Evolutionary conservation across 2,329 filamentous ascomycete genomes (phyloP), one percentile per base, ranked within the genome.

Genomic region (Arthrobotrys iridis): DNA sequence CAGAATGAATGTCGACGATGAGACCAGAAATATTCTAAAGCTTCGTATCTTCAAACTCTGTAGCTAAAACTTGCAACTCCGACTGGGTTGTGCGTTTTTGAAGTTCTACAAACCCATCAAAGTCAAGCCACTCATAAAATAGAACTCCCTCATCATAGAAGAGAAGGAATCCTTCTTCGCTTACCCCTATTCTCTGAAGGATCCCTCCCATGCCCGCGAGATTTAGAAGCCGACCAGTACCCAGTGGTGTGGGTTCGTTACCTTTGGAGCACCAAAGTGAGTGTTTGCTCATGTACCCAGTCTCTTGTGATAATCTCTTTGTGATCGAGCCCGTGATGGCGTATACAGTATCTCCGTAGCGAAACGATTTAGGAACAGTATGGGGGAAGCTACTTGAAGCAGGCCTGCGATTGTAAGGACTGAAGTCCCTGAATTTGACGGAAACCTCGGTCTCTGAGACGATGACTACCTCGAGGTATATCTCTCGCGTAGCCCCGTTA

Each of bases 91-190:
- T 40, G 2, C 35, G 11, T 40, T 40, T 40, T 40, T 40, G 35
- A 43, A 43, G 24, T 11, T 63, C 22, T 24, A 35, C 18, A 28
- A 59, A 65, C 3, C 3, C 26, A 30, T 75, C 71, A 37, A 63
- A 75, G n/a, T 63, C 55, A 10, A 62, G 41, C 71, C 71, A 75
- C 15, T 68, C 63, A 28, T 63, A 75, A 13, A 75, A 4, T 8
- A 59, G 24, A 4, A 68, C 5, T 3, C 58, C 58, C 18, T 15
- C 20, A 1, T 15, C 4, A 11, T 24, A 58, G 28, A 33, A 26
- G 22, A 59, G 11, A 2, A 48, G 8, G 11, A 75, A 75, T 10
- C 22, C 30, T 6, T 58, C 55, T 45, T 75, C 71, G 10, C 30
- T 46, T 18, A 48, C 28, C 7, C 18, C 46, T 4, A 57, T 4